These are phyloP conservation scores for Saraca asoca DNA, from an alignment of 331 rosid species.

Conservation along the genomic window DNA sequence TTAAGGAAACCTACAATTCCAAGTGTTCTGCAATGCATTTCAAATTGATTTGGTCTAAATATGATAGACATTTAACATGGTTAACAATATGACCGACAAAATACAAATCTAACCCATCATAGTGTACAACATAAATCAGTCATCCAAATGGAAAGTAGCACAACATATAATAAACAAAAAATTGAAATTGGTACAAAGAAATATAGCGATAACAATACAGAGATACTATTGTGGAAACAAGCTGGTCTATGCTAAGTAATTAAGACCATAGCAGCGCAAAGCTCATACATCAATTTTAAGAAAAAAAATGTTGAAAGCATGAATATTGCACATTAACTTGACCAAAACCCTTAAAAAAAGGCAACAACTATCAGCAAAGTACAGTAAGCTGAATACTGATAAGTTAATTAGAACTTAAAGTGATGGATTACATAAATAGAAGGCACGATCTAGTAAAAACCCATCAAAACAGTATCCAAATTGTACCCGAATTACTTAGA, in stretches of 20 bases:
- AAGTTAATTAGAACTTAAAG: conserved; percentile 24
- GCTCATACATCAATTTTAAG: conserved; percentile 16
- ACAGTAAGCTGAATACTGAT: not conserved
- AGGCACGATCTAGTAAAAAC: conserved; percentile 31
- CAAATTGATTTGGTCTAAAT: conserved; percentile 6
- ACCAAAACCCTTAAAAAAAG: conserved; percentile 1
- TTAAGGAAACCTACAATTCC: conserved; percentile 18
- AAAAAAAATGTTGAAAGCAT: conserved; percentile 15
- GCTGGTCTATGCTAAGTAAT: conserved; percentile 6
- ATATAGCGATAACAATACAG: conserved; percentile 2
- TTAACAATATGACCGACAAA: not conserved
- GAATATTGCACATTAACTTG: not conserved
- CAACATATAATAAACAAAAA: not conserved
- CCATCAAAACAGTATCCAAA: not conserved
- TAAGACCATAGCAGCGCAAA: conserved; percentile 12
- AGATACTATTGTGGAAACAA: conserved; percentile 8
- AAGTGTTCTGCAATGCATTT: not conserved
- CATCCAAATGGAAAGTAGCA: not conserved
- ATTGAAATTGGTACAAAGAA: not conserved
- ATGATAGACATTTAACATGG: not conserved
- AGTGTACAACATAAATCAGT: not conserved
- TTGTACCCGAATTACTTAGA: not conserved
- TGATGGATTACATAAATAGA: not conserved
- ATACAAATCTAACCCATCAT: not conserved
- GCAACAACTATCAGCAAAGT: conserved; percentile 14